Evolutionary conservation across 371 early-diverging fungal species (phyloP).

Genomic region (Haplosporangium sp.): DNA sequence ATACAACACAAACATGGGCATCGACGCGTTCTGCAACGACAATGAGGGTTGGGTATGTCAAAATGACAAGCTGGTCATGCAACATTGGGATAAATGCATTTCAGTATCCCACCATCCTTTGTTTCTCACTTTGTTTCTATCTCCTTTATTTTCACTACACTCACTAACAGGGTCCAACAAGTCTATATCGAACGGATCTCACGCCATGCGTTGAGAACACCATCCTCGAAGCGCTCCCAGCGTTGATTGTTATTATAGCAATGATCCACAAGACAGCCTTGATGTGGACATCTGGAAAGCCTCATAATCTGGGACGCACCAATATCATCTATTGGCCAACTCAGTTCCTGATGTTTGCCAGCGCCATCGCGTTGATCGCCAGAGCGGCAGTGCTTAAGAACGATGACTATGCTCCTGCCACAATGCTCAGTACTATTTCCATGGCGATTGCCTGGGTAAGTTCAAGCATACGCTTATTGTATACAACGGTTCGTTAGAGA

Average conservation of each 20-base stretch:
- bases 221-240: conserved; percentile 38
- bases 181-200: conserved; percentile 22
- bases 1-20: conserved; percentile 9
- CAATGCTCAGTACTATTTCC: conserved; percentile 43
- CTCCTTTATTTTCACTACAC: neutral
- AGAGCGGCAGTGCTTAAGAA: conserved; percentile 40
- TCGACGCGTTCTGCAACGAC: conserved; percentile 27
- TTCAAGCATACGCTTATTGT: neutral
- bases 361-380: conserved; percentile 33
- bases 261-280: conserved; percentile 4
- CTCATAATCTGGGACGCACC: conserved; percentile 49
- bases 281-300: conserved; percentile 43
- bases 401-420: conserved; percentile 38
- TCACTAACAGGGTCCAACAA: conserved; percentile 46
- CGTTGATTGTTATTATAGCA: conserved; percentile 29
- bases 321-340: conserved; percentile 54
- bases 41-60: conserved; percentile 31
- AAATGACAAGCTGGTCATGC: neutral
- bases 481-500: too few species aligned
- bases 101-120: neutral
- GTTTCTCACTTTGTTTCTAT: neutral
- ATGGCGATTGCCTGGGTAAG: conserved; percentile 50
- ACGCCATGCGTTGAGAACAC: conserved; percentile 52
- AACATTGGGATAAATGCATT: neutral
- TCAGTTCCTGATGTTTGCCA: conserved; percentile 46